A percentile compares a stretch with the other conserved stretches of the same genome.
Conservation (phyloP, 1,139 yeast species). For the Torulaspora globosa region DNA sequence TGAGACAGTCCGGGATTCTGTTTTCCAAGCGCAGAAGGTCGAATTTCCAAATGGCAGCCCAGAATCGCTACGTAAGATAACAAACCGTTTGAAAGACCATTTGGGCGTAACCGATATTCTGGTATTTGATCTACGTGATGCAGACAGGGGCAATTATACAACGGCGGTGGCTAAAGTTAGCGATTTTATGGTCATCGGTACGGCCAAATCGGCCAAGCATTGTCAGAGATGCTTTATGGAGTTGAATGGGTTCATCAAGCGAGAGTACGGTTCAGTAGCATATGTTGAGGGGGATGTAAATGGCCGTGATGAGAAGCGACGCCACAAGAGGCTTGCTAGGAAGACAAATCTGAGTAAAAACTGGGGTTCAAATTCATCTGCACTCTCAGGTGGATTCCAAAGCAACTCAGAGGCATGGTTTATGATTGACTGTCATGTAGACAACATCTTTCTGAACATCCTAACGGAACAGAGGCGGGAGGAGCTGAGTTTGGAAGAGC, state of each 20-base stretch:
- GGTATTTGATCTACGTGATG: slow-evolving; percentile 54
- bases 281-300: slow-evolving; percentile 69
- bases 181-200: slow-evolving; percentile 58
- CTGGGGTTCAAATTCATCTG: slow-evolving; percentile 17
- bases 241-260: slow-evolving; percentile 48
- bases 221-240: slow-evolving; percentile 66
- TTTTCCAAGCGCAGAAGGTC: slow-evolving; percentile 13
- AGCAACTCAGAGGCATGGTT: slow-evolving; percentile 65
- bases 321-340: slow-evolving; percentile 57
- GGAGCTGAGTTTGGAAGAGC: slow-evolving; percentile 63
- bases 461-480: slow-evolving; percentile 65
- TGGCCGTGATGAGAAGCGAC: slow-evolving; percentile 52
- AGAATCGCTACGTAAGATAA: slow-evolving; percentile 42
- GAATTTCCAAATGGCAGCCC: slow-evolving; percentile 57
- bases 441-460: slow-evolving; percentile 64
- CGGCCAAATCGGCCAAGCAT: slow-evolving; percentile 78
- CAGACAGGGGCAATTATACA: slow-evolving; percentile 45
- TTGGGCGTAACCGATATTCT: slow-evolving; percentile 62
- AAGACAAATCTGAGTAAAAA: slow-evolving; percentile 48
- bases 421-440: slow-evolving; percentile 63
- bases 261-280: slow-evolving; percentile 44
- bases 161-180: slow-evolving; percentile 42
- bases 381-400: slow-evolving; percentile 27
- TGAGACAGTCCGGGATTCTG: slow-evolving; percentile 11
- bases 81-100: slow-evolving; percentile 49